These are phyloP conservation scores for Dioscorea zingiberensis DNA, from an alignment of 106 monocot genomes.

Conservation along the genomic window DNA sequence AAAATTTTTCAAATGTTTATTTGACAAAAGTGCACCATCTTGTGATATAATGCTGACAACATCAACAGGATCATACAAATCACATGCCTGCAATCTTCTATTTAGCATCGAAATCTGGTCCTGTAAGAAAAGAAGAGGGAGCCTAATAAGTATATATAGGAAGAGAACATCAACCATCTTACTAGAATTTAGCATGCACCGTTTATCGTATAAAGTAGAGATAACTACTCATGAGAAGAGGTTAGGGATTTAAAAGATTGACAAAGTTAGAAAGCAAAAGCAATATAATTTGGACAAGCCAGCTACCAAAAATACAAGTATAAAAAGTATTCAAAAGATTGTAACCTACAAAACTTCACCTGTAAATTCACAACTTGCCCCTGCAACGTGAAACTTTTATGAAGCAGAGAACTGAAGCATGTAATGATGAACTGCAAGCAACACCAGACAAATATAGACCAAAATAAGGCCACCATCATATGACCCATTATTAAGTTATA, in stretches of 20 bases:
- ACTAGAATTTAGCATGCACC: too few relatives aligned
- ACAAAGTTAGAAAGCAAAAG: background rate
- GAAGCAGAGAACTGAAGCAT: conserved; percentile 40
- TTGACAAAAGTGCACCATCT: conserved; percentile 9
- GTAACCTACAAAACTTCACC: conserved; percentile 16
- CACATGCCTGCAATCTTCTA: conserved; percentile 32
- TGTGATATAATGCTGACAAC: background rate
- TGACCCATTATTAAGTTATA: background rate
- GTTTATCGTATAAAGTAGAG: background rate
- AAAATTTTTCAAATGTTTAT: conserved; percentile 33
- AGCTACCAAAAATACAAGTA: too few relatives aligned
- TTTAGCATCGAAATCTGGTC: conserved; percentile 28
- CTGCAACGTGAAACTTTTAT: conserved; percentile 41
- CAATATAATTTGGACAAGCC: too few relatives aligned
- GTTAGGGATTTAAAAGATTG: background rate
- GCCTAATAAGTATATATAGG: background rate
- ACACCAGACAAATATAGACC: background rate
- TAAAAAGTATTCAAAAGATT: too few relatives aligned
- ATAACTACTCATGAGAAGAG: background rate
- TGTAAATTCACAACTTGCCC: conserved; percentile 32
- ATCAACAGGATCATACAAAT: conserved; percentile 15
- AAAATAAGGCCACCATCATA: background rate
- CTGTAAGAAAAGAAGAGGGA: conserved; percentile 21
- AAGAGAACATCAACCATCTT: background rate
- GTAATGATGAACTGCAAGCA: conserved; percentile 28